Percentiles rank a stretch among this genome's conserved stretches.
Conservation (phyloP, 768 basidiomycete genomes). For the Kondoa subrosea region DNA sequence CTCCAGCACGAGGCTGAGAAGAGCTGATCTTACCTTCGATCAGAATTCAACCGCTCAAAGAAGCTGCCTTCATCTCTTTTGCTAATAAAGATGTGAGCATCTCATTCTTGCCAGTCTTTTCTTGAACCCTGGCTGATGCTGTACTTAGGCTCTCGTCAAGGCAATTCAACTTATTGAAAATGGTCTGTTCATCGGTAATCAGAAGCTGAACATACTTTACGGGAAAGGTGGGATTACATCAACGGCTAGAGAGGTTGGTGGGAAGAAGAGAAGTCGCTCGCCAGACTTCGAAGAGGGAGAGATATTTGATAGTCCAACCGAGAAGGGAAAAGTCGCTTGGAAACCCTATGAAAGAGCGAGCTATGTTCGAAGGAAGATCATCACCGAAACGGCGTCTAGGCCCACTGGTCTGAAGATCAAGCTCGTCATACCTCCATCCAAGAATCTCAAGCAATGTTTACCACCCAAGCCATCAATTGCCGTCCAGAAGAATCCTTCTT, state of each 20-base stretch:
- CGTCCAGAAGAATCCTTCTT: background rate
- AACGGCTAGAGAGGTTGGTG: background rate
- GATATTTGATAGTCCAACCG: background rate
- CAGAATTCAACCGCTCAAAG: background rate
- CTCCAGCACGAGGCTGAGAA: background rate
- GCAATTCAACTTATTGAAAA: background rate
- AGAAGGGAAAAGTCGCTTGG: background rate
- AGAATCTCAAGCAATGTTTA: background rate
- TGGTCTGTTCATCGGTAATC: no score
- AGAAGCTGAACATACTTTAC: no score
- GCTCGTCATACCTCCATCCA: background rate
- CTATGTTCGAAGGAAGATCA: background rate
- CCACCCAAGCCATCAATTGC: background rate
- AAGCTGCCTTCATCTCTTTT: background rate
- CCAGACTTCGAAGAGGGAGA: no score
- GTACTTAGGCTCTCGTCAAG: background rate
- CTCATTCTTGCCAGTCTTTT: background rate
- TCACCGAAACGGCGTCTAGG: background rate
- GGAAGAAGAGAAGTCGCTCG: background rate
- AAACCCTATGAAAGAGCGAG: background rate
- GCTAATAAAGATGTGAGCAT: background rate
- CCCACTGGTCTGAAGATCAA: background rate
- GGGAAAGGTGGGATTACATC: no score
- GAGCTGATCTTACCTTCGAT: background rate
- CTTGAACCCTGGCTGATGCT: background rate